A percentile compares a stretch with the other conserved stretches of the same genome.
phyloP scores from a whole-genome alignment of 441 rosid genomes.

The Corymbia calophylla region DNA sequence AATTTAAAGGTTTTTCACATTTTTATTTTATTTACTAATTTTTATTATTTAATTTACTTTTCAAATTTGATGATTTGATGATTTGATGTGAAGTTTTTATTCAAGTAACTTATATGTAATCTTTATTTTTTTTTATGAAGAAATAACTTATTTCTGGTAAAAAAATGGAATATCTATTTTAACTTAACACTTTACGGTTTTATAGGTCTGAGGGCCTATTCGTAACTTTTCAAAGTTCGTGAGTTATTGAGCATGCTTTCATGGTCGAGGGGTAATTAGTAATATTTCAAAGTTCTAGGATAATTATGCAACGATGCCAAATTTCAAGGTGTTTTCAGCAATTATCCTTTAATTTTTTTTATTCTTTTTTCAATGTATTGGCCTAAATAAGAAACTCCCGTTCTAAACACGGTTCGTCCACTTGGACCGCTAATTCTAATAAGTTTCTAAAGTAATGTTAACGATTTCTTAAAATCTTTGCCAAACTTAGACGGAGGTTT shows the following conservation, averaged over 20 bases:
- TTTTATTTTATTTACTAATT: too few relatives aligned
- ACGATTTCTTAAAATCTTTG: not conserved
- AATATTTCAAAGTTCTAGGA: not conserved
- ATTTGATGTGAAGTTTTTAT: too few relatives aligned
- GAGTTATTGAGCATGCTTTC: not conserved
- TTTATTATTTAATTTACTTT: too few relatives aligned
- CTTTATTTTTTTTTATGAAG: too few relatives aligned
- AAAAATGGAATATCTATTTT: not conserved
- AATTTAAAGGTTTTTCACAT: too few relatives aligned
- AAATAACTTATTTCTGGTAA: not conserved
- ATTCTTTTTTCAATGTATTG: not conserved
- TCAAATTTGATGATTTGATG: too few relatives aligned
- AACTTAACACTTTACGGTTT: not conserved
- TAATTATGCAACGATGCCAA: not conserved
- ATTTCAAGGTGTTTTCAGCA: not conserved
- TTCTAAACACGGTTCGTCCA: not conserved
- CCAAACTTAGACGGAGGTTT: not conserved
- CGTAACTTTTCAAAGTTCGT: not conserved
- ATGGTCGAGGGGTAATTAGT: not conserved
- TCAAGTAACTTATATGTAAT: too few relatives aligned
- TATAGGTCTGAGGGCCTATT: not conserved
- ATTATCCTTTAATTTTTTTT: not conserved
- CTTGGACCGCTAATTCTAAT: not conserved
- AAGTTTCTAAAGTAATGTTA: not conserved
- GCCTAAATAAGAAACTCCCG: not conserved